Base-by-base conservation (phyloP, 306 rosid species). In the Trichosanthes cucumerina region DNA sequence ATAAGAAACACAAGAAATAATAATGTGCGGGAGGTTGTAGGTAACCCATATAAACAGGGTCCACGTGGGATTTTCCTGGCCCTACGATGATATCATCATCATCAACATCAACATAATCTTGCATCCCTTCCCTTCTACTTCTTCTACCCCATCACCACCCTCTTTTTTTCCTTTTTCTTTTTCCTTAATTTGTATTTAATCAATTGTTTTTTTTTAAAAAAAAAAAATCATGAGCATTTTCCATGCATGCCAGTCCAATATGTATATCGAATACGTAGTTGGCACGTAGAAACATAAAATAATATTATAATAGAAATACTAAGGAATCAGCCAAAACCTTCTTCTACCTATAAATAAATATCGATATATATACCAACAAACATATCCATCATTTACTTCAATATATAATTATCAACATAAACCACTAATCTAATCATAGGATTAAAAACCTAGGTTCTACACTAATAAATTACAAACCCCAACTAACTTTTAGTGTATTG, bases 51-150 rank as follows among this genome's bases (percentile, higher is more conserved):
- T 39, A 12, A 6, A 68, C 2, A 65, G 7, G 47, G 18, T 68
- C 54, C 76, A 69, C 76, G 76, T 43, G 57, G 52, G 24, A 71
- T 14, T 46, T 71, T 71, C 15, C 36, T 24, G 38, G 76, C 56
- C 76, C 76, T 71, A 71, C 76, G 76, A 46, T 71, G 76, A 68
- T 65, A 66, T 66, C 72, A 14, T 2, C 46, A 62, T 62, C n/a
- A 63, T 38, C 5, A n/a, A n/a, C n/a, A 19, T 28, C 1, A 53
- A 19, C 21, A 60, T 60, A 4, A 33, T 64, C 24, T 64, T 16
- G 2, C 12, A 15, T 6, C 36, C 57, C 76, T 41, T 70, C 56
- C 54, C 76, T 69, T 69, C 54, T 39, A 38, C 50, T 39, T 70
- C 68, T 60, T 28, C 34, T 11, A 21, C 31, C 5, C 69, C 41